Conservation (phyloP, 2,329 filamentous ascomycete species). For the Aspergillus candidus region DNA sequence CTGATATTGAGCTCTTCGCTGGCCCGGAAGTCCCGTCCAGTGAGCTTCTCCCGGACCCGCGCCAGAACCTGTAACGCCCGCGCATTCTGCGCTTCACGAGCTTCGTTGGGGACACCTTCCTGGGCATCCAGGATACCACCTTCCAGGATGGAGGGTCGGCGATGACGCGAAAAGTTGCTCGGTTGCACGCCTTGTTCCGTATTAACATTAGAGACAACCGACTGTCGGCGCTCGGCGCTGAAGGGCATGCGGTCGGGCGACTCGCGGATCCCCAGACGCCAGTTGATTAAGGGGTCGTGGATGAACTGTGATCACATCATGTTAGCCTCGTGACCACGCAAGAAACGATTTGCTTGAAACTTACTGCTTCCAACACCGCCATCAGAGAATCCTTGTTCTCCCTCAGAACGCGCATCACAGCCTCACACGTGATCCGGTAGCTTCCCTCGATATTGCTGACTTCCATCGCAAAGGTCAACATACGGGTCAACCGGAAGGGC, state of each 20-base stretch:
- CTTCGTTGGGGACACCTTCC: constrained; percentile 38
- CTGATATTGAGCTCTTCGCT: constrained; percentile 78
- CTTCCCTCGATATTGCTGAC: constrained; percentile 99
- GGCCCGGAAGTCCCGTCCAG: constrained; percentile 83
- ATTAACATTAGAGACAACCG: constrained; percentile 49
- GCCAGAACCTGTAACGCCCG: constrained; percentile 85
- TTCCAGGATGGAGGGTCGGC: constrained; percentile 66
- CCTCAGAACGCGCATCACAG: constrained; percentile 92
- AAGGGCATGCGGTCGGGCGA: constrained; percentile 56
- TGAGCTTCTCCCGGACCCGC: constrained; percentile 91
- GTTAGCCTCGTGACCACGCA: not conserved
- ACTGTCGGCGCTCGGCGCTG: constrained; percentile 55
- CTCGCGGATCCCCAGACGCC: constrained; percentile 68
- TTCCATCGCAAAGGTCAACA: constrained; percentile 99
- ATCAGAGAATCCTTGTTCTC: constrained; percentile 98
- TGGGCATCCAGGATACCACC: constrained; percentile 41
- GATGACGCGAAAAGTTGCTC: constrained; percentile 59
- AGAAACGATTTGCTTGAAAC: constrained; percentile 33
- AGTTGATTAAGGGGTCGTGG: constrained; percentile 96
- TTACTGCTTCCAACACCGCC: constrained; percentile 94
- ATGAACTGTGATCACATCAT: constrained; percentile 64
- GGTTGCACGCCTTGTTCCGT: constrained; percentile 50
- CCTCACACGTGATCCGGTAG: constrained; percentile 96
- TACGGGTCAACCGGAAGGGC: constrained; percentile 93
- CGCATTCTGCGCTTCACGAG: constrained; percentile 80